phyloP scores from a whole-genome alignment of 2,329 filamentous ascomycete species.

The Neofusicoccum umdonicola region DNA sequence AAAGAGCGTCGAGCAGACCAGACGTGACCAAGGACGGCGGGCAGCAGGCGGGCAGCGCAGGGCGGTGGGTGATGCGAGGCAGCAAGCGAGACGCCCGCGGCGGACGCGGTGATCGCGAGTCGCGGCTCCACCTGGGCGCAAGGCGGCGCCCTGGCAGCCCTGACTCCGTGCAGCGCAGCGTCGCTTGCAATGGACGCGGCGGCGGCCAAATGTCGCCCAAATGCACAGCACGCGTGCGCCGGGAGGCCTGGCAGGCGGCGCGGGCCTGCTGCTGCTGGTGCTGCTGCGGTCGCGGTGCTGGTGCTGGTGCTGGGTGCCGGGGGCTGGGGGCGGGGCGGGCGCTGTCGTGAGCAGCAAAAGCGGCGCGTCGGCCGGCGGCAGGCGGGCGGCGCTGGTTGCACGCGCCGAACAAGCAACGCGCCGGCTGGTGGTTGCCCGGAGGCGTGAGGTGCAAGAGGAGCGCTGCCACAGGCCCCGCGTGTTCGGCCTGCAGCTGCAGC shows the following conservation, averaged over 20 bases:
- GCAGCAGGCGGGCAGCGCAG: neutral
- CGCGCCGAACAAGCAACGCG: neutral
- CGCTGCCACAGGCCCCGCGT: slow-evolving; percentile 2
- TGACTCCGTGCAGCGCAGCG: neutral
- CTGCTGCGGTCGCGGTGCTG: neutral
- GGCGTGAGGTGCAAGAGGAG: neutral
- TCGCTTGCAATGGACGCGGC: slow-evolving; percentile 9
- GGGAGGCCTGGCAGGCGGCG: neutral
- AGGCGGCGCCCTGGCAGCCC: neutral
- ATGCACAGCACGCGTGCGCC: slow-evolving; percentile 1
- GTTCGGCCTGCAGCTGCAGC: slow-evolving; percentile 3
- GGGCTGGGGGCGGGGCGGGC: neutral
- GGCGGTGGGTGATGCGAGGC: neutral
- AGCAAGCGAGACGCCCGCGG: slow-evolving; percentile 8
- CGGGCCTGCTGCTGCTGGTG: neutral
- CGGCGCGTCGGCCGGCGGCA: slow-evolving; percentile 6
- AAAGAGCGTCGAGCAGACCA: neutral
- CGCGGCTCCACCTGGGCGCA: neutral
- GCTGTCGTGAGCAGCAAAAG: slow-evolving; percentile 14
- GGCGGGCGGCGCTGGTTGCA: neutral
- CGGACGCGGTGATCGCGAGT: slow-evolving; percentile 8
- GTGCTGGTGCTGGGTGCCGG: neutral
- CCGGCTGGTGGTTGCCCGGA: neutral
- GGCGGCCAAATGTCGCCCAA: slow-evolving; percentile 15
- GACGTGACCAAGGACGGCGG: neutral